A percentile compares a stretch with the other conserved stretches of the same genome.
Conservation (phyloP, 2,329 filamentous ascomycete genomes). For the Helotiales sp. region DNA sequence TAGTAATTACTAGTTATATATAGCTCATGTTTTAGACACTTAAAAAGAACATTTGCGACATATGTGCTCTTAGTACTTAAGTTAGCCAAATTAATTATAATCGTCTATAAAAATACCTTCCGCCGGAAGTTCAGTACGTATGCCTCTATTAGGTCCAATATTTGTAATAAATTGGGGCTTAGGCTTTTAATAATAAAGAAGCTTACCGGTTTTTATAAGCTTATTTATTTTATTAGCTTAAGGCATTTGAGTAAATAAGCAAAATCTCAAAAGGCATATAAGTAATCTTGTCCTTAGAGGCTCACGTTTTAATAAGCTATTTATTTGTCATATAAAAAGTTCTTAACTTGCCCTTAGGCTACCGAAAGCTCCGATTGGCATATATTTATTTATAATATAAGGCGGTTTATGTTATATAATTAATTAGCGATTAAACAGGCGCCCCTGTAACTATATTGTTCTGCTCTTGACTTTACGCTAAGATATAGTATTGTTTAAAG, state of each 20-base stretch:
- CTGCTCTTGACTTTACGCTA: neutral
- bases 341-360: neutral
- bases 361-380: neutral
- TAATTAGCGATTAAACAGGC: neutral
- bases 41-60: conserved; percentile 24
- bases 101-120: conserved; percentile 25
- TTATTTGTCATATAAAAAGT: neutral
- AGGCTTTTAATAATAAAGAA: neutral
- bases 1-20: conserved; percentile 41
- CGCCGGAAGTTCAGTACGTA: conserved; percentile 18
- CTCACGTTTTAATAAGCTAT: neutral
- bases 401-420: neutral
- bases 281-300: neutral
- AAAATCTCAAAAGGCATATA: neutral
- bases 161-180: conserved; percentile 19
- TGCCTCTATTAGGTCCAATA: conserved; percentile 7
- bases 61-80: conserved; percentile 31
- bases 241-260: neutral
- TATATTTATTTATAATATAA: neutral
- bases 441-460: neutral
- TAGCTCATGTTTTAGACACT: conserved; percentile 42
- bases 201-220: neutral
- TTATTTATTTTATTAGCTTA: neutral
- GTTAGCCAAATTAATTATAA: conserved; percentile 24
- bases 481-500: neutral